phyloP scores from a whole-genome alignment of 768 basidiomycete species.

The Tylopilus felleus region DNA sequence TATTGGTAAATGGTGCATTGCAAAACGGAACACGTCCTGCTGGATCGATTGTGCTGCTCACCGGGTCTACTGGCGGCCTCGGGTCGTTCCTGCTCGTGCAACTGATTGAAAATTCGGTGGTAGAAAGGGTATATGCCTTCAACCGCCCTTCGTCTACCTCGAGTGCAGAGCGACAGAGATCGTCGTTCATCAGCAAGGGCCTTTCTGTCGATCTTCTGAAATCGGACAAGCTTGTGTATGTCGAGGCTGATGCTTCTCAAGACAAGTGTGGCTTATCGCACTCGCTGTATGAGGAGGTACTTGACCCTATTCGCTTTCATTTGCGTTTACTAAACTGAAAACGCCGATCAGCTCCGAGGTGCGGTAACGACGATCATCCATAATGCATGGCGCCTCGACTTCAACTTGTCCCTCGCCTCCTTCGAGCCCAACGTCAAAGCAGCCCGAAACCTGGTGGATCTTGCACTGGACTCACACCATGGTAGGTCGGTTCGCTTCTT shows the following conservation, averaged over 20 bases:
- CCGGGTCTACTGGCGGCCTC: background rate
- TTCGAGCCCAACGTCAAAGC: constrained; percentile 32
- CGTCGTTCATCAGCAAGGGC: background rate
- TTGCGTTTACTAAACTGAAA: background rate
- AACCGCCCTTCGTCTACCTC: constrained; percentile 24
- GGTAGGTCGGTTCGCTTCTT: constrained; percentile 15
- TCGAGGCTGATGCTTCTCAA: background rate
- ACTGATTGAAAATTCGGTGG: background rate
- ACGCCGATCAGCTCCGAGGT: background rate
- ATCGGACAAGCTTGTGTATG: background rate
- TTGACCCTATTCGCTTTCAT: background rate
- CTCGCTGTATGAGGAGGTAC: background rate
- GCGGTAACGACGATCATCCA: background rate
- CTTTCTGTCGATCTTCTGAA: background rate
- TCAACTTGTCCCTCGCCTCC: constrained; percentile 32
- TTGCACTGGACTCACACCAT: constrained; percentile 28
- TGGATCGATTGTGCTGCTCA: background rate
- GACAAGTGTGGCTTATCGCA: background rate
- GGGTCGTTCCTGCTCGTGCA: background rate
- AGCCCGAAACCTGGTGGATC: constrained; percentile 31
- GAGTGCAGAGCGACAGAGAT: background rate
- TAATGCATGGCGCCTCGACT: background rate
- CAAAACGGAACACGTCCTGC: background rate
- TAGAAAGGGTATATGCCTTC: constrained; percentile 12
- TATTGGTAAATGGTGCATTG: background rate